Evolutionary conservation across 2,329 filamentous ascomycete genomes (phyloP), one percentile per base, ranked within the genome.

Genomic region (Pseudogymnoascus sp.): DNA sequence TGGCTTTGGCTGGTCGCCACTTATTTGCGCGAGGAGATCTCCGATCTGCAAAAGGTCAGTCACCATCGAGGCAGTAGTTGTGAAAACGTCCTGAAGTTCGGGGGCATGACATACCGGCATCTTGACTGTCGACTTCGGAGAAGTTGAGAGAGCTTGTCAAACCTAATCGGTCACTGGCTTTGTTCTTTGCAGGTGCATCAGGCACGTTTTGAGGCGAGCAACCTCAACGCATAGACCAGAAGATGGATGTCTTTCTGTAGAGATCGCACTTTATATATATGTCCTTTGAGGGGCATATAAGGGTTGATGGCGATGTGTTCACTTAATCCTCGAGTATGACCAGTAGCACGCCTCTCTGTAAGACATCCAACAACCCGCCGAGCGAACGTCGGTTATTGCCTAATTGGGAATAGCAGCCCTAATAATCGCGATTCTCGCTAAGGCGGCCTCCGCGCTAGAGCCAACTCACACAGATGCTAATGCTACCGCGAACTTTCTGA

Each of bases 11-110:
- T 77, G 73, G 70, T 79, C 77, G 64, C 84, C 84, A 65, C 77
- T 82, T 66, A 87, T 87, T 70, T 84, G 81, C 66, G 83, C 84
- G 35, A 84, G 77, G n/a, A 84, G 74, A 65, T 84, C 81, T 64
- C 78, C 74, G 67, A 84, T 84, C 79, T 82, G 63, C 44, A 64
- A 17, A 50, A 62, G 63, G 61, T 68, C 67, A 66, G 63, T 63
- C n/a, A n/a, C 29, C 47, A 54, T 66, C 59, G 47, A 63, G 47
- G 44, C 29, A 54, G n/a, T 17, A 33, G 47, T 33, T 33, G 47
- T 54, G 47, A 54, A 5, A 54, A 11, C 26, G 47, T 60, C 54
- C 41, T 36, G 24, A 60, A 60, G 21, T 15, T 44, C 6, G 33
- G 8, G 21, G 7, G 35, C 15, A 41, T 59, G n/a, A 41, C 57